phyloP scores from a whole-genome alignment of 1,284 basidiomycete genomes.

The Malassezia globosa region DNA sequence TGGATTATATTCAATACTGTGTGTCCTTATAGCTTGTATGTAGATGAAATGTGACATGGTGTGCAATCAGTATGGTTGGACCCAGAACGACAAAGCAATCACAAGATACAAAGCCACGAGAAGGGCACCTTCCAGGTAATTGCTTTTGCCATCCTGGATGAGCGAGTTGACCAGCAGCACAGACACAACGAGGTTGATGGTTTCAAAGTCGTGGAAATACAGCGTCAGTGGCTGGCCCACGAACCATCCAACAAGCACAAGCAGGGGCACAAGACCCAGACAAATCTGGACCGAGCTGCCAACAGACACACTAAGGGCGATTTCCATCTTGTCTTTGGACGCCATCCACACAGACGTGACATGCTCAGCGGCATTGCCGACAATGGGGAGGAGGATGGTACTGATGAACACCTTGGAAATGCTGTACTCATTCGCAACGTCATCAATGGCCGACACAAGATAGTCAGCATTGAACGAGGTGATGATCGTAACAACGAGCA shows the following conservation, averaged over 20 bases:
- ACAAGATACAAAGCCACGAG: conserved; percentile 44
- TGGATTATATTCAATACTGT: too few relatives aligned
- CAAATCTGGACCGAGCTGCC: conserved; percentile 56
- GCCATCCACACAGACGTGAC: conserved; percentile 43
- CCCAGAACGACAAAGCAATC: conserved; percentile 41
- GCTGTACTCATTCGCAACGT: conserved; percentile 38
- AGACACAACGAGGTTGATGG: conserved; percentile 38
- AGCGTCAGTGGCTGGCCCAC: conserved; percentile 47
- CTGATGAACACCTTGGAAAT: conserved; percentile 47
- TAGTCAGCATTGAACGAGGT: conserved; percentile 46
- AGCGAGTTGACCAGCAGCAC: conserved; percentile 46
- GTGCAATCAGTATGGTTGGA: conserved; percentile 6
- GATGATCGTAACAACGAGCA: conserved; percentile 36
- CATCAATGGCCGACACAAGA: conserved; percentile 47
- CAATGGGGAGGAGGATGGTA: conserved; percentile 65
- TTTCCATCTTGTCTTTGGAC: conserved; percentile 45
- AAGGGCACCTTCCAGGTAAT: conserved; percentile 47
- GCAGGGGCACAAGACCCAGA: conserved; percentile 44
- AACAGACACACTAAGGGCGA: conserved; percentile 68
- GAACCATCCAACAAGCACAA: conserved; percentile 47
- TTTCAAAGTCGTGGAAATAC: conserved; percentile 44
- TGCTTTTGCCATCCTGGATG: conserved; percentile 46
- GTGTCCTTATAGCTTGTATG: not conserved
- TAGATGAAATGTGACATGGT: not conserved
- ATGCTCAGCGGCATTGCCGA: conserved; percentile 57